Percentiles rank a stretch among this genome's conserved stretches.
Evolutionary conservation across 495 filamentous ascomycete genomes (phyloP).

Genomic region (Aspergillus heteromorphus): DNA sequence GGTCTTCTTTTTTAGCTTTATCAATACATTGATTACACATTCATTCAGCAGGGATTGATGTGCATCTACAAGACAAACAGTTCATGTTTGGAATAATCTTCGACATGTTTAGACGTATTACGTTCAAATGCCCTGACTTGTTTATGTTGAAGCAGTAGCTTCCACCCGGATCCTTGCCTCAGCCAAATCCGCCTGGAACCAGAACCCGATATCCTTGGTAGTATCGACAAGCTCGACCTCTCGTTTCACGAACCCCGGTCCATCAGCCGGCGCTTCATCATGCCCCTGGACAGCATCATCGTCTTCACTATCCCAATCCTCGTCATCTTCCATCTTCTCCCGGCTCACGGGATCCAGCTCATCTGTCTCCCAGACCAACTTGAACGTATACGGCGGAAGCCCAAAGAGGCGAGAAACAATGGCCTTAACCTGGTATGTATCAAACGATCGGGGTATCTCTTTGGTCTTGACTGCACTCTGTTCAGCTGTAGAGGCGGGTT

Average conservation of each 20-base stretch:
- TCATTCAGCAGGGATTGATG: too few species aligned
- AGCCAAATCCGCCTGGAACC: conserved; percentile 58
- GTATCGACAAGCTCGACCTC: conserved; percentile 80
- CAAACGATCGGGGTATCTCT: conserved; percentile 68
- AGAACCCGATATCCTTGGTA: conserved; percentile 74
- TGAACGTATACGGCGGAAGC: conserved; percentile 55
- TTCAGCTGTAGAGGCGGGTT: too few species aligned
- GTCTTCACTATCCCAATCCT: conserved; percentile 55
- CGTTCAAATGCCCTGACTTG: too few species aligned
- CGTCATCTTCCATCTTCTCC: conserved; percentile 52
- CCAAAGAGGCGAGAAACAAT: conserved; percentile 67
- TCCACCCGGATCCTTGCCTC: conserved; percentile 69
- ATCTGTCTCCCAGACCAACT: conserved; percentile 74
- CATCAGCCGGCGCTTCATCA: neutral
- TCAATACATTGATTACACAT: neutral
- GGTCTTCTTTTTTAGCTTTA: neutral
- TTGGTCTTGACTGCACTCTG: conserved; percentile 23
- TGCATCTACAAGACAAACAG: too few species aligned
- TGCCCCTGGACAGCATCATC: conserved; percentile 27
- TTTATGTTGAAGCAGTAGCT: neutral
- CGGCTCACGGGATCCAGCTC: conserved; percentile 71
- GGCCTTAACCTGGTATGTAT: conserved; percentile 76
- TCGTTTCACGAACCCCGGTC: conserved; percentile 55
- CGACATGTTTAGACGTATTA: too few species aligned
- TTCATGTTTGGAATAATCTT: too few species aligned